Evolutionary conservation across 2,329 filamentous ascomycete genomes (phyloP).

Genomic region (Fusarium staphyleae): DNA sequence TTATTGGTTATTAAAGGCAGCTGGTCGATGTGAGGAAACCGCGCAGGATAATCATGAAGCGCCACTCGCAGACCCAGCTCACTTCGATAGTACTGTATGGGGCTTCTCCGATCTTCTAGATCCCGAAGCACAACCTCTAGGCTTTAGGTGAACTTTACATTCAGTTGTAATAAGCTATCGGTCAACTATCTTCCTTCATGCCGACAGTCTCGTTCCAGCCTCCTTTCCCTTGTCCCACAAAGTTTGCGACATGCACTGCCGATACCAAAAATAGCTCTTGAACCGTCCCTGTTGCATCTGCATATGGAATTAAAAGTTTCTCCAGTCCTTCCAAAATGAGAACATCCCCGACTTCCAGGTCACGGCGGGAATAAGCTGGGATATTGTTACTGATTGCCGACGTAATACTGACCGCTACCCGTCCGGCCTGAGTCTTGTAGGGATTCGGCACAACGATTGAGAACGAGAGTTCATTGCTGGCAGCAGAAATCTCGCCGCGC

Average conservation of each 20-base stretch:
- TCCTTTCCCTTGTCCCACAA: constrained; percentile 3
- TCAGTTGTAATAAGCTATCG: not conserved
- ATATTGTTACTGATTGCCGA: not conserved
- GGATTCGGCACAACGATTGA: constrained; percentile 5
- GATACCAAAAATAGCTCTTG: constrained; percentile 1
- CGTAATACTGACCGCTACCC: constrained; percentile 4
- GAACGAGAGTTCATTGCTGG: not conserved
- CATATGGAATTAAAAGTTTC: not conserved
- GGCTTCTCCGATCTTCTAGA: constrained; percentile 3
- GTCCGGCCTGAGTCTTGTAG: not conserved
- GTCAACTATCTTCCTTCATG: not conserved
- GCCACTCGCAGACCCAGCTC: not conserved
- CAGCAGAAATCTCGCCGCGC: constrained; percentile 1
- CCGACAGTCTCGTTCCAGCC: constrained; percentile 2
- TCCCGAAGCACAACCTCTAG: not conserved
- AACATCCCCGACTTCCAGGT: constrained; percentile 6
- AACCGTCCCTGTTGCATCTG: constrained; percentile 1
- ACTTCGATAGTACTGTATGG: not conserved
- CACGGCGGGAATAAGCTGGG: not conserved
- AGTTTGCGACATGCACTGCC: not conserved
- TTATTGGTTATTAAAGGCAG: no score
- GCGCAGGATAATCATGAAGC: not conserved
- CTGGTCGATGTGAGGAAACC: constrained; percentile 2
- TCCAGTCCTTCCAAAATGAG: not conserved
- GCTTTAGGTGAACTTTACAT: constrained; percentile 2